These are phyloP conservation scores for Voacanga thouarsii DNA, from an alignment of 257 asterid genomes.

Conservation along the genomic window DNA sequence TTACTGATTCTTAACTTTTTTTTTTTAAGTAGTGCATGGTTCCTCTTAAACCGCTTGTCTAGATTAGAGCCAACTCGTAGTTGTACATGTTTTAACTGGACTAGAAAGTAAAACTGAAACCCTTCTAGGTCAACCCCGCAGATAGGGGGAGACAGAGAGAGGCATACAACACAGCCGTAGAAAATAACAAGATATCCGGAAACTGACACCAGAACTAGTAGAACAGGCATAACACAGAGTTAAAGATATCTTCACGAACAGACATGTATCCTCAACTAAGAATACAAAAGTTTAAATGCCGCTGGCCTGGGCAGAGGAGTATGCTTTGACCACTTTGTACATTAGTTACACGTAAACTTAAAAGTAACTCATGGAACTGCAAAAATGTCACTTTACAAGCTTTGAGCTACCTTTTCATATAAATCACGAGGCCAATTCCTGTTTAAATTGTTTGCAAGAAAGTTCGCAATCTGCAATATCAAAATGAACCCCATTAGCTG, in stretches of 20 bases:
- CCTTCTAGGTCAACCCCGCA: neutral
- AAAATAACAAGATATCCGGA: neutral
- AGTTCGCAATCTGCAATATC: constrained; percentile 77
- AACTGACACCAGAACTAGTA: neutral
- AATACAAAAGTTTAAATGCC: neutral
- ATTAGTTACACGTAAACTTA: neutral
- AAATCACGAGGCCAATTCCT: constrained; percentile 93
- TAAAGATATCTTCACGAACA: neutral
- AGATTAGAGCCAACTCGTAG: no score
- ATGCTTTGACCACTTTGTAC: neutral
- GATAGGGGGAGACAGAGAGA: neutral
- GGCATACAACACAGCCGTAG: neutral
- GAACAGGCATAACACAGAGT: neutral
- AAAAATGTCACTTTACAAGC: constrained; percentile 43
- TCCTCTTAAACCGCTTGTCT: no score
- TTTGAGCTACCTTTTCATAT: constrained; percentile 81
- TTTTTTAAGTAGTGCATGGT: no score
- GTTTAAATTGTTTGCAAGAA: constrained; percentile 77
- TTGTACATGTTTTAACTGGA: no score
- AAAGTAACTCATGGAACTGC: neutral
- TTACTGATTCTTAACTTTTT: no score
- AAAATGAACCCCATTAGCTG: neutral
- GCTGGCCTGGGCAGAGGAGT: neutral
- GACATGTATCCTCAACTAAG: neutral
- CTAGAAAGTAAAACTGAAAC: no score